phyloP scores from a whole-genome alignment of 2,329 filamentous ascomycete species.

The Hypocreales sp. region DNA sequence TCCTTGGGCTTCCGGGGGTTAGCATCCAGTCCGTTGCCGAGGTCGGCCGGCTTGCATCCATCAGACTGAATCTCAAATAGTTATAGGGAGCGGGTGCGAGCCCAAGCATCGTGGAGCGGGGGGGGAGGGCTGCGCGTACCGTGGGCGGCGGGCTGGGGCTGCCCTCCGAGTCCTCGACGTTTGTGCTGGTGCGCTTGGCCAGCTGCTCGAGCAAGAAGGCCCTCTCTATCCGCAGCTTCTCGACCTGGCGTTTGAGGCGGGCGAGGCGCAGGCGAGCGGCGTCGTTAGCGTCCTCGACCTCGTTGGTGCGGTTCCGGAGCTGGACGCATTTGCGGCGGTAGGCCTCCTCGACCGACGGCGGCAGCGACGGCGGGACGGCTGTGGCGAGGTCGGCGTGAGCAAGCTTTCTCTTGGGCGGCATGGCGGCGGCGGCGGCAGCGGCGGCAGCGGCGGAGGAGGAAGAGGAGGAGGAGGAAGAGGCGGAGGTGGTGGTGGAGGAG shows the following conservation, averaged over 20 bases:
- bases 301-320: conserved; percentile 76
- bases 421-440: conserved; percentile 5
- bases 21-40: conserved; percentile 17
- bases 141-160: conserved; percentile 69
- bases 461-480: background rate
- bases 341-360: conserved; percentile 86
- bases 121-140: conserved; percentile 27
- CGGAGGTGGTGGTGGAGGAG: background rate
- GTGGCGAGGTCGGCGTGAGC: conserved; percentile 20
- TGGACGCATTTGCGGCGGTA: conserved; percentile 96
- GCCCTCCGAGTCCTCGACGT: conserved; percentile 64
- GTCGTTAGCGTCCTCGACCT: conserved; percentile 87
- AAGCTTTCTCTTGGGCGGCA: conserved; percentile 20
- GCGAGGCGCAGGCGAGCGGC: conserved; percentile 63
- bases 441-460: conserved; percentile 1
- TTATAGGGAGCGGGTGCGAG: too few species aligned
- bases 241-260: conserved; percentile 69
- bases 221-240: conserved; percentile 81
- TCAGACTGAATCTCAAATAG: conserved; percentile 18
- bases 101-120: conserved; percentile 5
- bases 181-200: conserved; percentile 56
- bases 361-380: conserved; percentile 44
- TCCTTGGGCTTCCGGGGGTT: conserved; percentile 49
- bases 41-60: conserved; percentile 15
- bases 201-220: conserved; percentile 62